These are phyloP conservation scores for Bryum argenteum DNA, from an alignment of 225 moss, liverwort and hornwort genomes.

Conservation along the genomic window DNA sequence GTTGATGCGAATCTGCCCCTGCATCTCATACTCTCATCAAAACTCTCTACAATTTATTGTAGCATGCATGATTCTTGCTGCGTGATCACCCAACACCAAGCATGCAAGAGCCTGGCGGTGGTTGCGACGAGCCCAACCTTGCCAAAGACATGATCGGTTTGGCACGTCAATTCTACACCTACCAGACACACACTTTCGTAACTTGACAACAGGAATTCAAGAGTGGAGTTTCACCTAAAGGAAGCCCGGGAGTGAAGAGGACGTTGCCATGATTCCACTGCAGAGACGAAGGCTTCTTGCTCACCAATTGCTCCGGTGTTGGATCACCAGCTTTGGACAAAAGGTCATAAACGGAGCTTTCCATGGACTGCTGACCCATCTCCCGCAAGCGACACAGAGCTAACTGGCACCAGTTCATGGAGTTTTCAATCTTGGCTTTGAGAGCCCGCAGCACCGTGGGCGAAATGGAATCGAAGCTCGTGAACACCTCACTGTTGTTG, in stretches of 20 bases:
- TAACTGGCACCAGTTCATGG: slow-evolving; percentile 51
- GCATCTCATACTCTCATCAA: slow-evolving; percentile 18
- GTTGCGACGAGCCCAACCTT: slow-evolving; percentile 41
- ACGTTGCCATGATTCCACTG: slow-evolving; percentile 31
- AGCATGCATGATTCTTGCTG: neutral
- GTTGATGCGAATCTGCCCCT: slow-evolving; percentile 40
- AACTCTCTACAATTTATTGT: slow-evolving; percentile 21
- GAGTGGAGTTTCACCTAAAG: slow-evolving; percentile 27
- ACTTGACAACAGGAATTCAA: slow-evolving; percentile 1
- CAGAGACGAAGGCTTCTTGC: slow-evolving; percentile 27
- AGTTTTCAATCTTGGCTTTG: slow-evolving; percentile 44
- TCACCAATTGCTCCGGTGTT: slow-evolving; percentile 6
- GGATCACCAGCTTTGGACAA: slow-evolving; percentile 15
- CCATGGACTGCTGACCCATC: slow-evolving; percentile 32
- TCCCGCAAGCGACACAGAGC: slow-evolving; percentile 45
- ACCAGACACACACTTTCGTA: slow-evolving; percentile 28
- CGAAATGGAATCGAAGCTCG: slow-evolving; percentile 29
- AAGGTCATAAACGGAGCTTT: neutral
- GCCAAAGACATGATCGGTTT: slow-evolving; percentile 40
- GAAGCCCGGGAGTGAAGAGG: slow-evolving; percentile 12
- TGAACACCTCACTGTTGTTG: slow-evolving; percentile 12
- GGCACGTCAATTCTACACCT: slow-evolving; percentile 36
- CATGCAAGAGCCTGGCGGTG: slow-evolving; percentile 25
- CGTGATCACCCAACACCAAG: slow-evolving; percentile 16
- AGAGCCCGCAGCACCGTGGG: slow-evolving; percentile 31